Percentiles rank a stretch among this genome's conserved stretches.
Conservation (phyloP, 495 filamentous ascomycete species). For the Aspergillus olivimuriae region DNA sequence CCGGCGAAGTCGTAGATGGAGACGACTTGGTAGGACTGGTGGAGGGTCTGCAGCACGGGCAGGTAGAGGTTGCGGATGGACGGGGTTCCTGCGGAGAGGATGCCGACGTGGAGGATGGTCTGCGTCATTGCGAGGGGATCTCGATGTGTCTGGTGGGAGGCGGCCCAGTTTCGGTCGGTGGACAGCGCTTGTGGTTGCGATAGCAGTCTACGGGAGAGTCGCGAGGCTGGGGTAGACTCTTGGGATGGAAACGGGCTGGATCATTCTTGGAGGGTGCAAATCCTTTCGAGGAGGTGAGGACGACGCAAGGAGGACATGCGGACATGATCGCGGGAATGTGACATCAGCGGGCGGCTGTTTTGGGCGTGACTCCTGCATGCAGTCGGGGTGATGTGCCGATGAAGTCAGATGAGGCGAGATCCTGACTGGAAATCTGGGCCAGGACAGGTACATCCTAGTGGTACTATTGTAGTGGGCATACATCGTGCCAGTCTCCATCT, state of each 20-base stretch:
- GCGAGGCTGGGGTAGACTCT: background rate
- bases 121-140: conserved; percentile 12
- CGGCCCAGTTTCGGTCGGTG: no score
- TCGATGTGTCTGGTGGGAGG: no score
- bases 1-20: conserved; percentile 39
- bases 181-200: background rate
- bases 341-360: conserved; percentile 2
- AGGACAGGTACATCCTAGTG: no score
- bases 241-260: background rate
- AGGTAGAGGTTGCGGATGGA: conserved; percentile 46
- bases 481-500: no score
- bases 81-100: conserved; percentile 39
- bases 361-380: background rate
- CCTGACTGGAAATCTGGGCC: no score
- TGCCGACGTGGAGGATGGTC: conserved; percentile 32
- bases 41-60: conserved; percentile 37
- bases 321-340: background rate
- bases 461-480: no score
- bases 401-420: no score
- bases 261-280: no score
- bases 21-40: conserved; percentile 29
- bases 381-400: background rate
- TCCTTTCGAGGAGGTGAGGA: background rate
- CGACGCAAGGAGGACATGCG: background rate
- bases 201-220: background rate